These are phyloP conservation scores for Meira nashicola DNA, from an alignment of 1,284 basidiomycete genomes.

Conservation along the genomic window DNA sequence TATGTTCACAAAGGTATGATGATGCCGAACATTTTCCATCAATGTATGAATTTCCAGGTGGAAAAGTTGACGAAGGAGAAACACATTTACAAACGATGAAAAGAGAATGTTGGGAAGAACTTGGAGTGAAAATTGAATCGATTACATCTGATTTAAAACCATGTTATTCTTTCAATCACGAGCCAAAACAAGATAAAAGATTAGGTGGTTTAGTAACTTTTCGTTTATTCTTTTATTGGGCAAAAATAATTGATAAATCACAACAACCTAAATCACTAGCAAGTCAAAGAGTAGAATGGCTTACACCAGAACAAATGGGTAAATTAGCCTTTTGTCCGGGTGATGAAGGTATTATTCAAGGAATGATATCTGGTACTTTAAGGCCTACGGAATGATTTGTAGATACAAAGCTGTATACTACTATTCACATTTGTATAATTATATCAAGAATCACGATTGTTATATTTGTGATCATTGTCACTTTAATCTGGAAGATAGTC, in stretches of 20 bases:
- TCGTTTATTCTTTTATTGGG: conserved; percentile 8
- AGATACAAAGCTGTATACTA: too few species aligned
- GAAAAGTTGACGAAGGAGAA: conserved; percentile 9
- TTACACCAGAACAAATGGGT: conserved; percentile 4
- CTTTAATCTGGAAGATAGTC: too few species aligned
- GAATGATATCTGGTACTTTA: not conserved
- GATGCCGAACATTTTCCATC: conserved; percentile 8
- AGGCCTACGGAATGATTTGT: not conserved
- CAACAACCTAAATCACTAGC: not conserved
- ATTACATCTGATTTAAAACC: not conserved
- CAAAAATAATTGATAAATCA: not conserved
- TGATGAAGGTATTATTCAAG: conserved; percentile 1
- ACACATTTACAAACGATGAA: conserved; percentile 4
- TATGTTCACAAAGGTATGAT: conserved; percentile 3
- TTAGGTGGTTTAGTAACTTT: not conserved
- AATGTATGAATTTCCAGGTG: conserved; percentile 10
- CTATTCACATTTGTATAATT: too few species aligned
- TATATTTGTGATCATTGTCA: too few species aligned
- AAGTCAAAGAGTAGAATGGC: conserved; percentile 2
- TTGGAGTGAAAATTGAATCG: conserved; percentile 5
- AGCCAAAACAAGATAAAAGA: conserved; percentile 3
- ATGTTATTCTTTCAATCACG: not conserved
- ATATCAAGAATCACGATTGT: too few species aligned
- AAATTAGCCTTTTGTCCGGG: conserved; percentile 6
- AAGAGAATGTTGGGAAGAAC: conserved; percentile 8